Evolutionary conservation across 805 yeast species (phyloP), one percentile per base, ranked within the genome.

Genomic region (Priceomyces medius): DNA sequence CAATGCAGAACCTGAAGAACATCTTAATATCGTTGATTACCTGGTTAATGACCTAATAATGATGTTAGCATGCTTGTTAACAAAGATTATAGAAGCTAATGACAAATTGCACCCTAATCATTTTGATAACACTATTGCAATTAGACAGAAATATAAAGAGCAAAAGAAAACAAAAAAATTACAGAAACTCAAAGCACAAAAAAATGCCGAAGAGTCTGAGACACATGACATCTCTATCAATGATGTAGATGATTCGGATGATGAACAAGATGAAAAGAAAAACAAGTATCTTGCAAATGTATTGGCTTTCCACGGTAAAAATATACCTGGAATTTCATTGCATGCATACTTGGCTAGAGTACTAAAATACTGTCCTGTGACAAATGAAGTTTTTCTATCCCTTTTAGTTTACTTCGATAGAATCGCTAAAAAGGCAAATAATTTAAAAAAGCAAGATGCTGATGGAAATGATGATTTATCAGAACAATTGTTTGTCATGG

Each of bases 281-380:
- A 74, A 78, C 51, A 73, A 72, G 48, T 81, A 78, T 49, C 67
- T 79, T 12, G 85, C 83, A 2, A 81, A 80, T 45, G 87, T 91
- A 3, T 68, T 91, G 43, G 93, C 96, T 35, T 93, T 93, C 61
- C 96, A 89, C 62, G 99, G 99, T 13, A 82, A 95, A 44, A 95
- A 91, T 58, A 83, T 93, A 7, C 99, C 99, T 1, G 96, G 95
- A n/a, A 93, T 93, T 40, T 80, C 90, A 9, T 74, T 93, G 36
- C 89, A 88, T 54, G 93, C 95, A 16, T 93, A 93, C 59, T 73
- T 93, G 45, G 78, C 88, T 32, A 80, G 99, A 57, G 91, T 93
- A 20, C 78, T 91, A 59, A 91, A 91, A 64, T 93, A 93, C 66
- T 93, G 99, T 62, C 98, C 99, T 0, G 93, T 93, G n/a, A 90